Conservation (phyloP, 495 filamentous ascomycete species). For the Hypoxylon crocopeplum region DNA sequence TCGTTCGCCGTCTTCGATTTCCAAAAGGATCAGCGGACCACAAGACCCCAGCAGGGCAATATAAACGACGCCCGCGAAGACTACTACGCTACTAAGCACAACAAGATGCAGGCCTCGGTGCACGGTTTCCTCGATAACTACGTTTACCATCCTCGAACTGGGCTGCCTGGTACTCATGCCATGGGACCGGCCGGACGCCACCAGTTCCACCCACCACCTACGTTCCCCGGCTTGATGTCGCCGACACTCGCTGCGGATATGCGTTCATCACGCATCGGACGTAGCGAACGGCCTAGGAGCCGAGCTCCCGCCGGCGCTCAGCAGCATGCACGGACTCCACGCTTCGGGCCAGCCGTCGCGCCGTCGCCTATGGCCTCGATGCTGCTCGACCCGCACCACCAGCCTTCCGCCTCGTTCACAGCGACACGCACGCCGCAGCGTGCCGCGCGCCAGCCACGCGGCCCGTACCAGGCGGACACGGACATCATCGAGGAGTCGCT, state of each 20-base stretch:
- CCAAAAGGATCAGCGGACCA: slow-evolving; percentile 75
- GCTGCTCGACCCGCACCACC: slow-evolving; percentile 85
- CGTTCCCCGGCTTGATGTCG: slow-evolving; percentile 74
- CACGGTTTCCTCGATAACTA: slow-evolving; percentile 94
- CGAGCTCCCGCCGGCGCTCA: slow-evolving; percentile 21
- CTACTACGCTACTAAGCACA: slow-evolving; percentile 92
- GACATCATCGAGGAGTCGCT: slow-evolving; percentile 57
- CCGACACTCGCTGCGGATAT: slow-evolving; percentile 64
- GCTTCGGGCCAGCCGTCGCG: slow-evolving; percentile 45
- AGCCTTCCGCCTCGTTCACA: slow-evolving; percentile 65
- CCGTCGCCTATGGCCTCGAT: slow-evolving; percentile 73
- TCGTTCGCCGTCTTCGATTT: slow-evolving; percentile 99
- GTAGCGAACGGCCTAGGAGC: slow-evolving; percentile 48
- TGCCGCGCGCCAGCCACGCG: slow-evolving; percentile 48
- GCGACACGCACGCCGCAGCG: slow-evolving; percentile 52
- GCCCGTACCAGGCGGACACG: slow-evolving; percentile 47
- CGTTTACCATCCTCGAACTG: slow-evolving; percentile 66
- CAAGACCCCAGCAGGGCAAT: slow-evolving; percentile 45
- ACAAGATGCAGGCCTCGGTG: slow-evolving; percentile 96
- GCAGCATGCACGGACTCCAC: slow-evolving; percentile 36
- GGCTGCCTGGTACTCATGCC: slow-evolving; percentile 54
- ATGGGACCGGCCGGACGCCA: slow-evolving; percentile 55
- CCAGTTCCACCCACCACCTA: slow-evolving; percentile 80
- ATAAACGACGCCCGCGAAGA: slow-evolving; percentile 76
- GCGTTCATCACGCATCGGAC: slow-evolving; percentile 58